Percentiles rank a stretch among this genome's conserved stretches.
Conservation (phyloP, 768 basidiomycete genomes). For the Termitomyces sp. region DNA sequence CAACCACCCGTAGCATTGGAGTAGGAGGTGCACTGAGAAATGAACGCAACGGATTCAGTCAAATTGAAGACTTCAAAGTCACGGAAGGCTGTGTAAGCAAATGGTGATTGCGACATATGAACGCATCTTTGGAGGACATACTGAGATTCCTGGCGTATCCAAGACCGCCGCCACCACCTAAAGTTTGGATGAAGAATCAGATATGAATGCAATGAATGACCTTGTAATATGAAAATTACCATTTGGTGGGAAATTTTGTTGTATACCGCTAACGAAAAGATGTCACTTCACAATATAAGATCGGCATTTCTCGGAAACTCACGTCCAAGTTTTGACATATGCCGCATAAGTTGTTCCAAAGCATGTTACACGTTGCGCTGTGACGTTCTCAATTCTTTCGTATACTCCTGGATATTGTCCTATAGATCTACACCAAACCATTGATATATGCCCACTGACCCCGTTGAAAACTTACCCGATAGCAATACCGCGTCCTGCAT, state of each 20-base stretch:
- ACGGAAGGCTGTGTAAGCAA: constrained; percentile 16
- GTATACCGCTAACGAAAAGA: constrained; percentile 14
- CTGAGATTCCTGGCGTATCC: constrained; percentile 24
- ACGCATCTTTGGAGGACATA: not conserved
- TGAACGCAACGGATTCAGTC: constrained; percentile 14
- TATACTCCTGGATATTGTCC: constrained; percentile 27
- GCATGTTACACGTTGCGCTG: constrained; percentile 20
- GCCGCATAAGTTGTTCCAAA: constrained; percentile 19
- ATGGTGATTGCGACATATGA: not conserved
- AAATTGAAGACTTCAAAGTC: constrained; percentile 19
- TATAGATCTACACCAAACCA: constrained; percentile 14
- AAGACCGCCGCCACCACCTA: constrained; percentile 26
- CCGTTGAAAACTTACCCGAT: constrained; percentile 21
- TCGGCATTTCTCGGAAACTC: not conserved
- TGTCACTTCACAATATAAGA: not conserved
- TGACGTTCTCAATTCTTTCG: constrained; percentile 25
- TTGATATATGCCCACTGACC: not conserved
- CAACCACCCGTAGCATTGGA: constrained; percentile 25
- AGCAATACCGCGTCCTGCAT: constrained; percentile 32
- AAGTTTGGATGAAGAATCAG: not conserved
- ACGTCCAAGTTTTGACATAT: constrained; percentile 32
- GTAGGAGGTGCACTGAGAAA: constrained; percentile 27
- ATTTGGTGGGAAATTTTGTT: constrained; percentile 26
- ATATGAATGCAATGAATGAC: not conserved
- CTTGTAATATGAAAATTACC: constrained; percentile 10